Base-by-base conservation (phyloP, 1,284 basidiomycete genomes). In the Marasmius tenuissimus region DNA sequence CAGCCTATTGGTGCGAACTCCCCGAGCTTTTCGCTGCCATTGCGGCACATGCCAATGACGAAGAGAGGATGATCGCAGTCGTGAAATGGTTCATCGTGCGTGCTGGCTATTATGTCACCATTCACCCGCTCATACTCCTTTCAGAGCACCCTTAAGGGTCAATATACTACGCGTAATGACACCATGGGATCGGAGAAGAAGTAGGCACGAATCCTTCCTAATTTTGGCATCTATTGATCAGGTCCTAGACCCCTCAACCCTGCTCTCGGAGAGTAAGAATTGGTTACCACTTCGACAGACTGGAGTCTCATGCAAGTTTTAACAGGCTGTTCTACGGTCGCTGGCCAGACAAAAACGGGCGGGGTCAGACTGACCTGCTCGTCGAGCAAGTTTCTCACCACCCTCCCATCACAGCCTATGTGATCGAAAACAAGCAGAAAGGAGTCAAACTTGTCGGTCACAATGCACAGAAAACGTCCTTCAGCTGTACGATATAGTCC, bases 341-440 rank as follows among this genome's bases (percentile, higher is more conserved):
- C 64, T 99, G 97, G 96, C 92, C 95, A 0, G 89, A 92, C 71
- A 78, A 81, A 65, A 78, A 87, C 64, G 87, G 86, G n/a, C 87
- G 91, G 22, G 93, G 93, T n/a, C 85, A 92, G 73, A 96, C 94
- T 14, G 81, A 83, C 52, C 85, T 99, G 35, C 84, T 92, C 42
- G 93, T 97, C n/a, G 97, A 99, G 79, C 97, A 99, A 77, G 96
- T 98, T 57, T 97, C 94, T 34, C 96, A 97, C 72, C 95, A 97
- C 75, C 95, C 95, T 3, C 93, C 94, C 6, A 91, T 96, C 69
- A 95, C 89, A 61, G 93, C 87, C 58, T 94, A 89, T 80, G 85
- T 87, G 75, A 92, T 99, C 68, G 84, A 88, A 76, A 98, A 99
- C 80, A 79, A 86, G 62, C 73, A 81, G 51, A 95, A 94, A 70